These are phyloP conservation scores for Apiospora hydei DNA, from an alignment of 2,329 filamentous ascomycete genomes.

Conservation along the genomic window DNA sequence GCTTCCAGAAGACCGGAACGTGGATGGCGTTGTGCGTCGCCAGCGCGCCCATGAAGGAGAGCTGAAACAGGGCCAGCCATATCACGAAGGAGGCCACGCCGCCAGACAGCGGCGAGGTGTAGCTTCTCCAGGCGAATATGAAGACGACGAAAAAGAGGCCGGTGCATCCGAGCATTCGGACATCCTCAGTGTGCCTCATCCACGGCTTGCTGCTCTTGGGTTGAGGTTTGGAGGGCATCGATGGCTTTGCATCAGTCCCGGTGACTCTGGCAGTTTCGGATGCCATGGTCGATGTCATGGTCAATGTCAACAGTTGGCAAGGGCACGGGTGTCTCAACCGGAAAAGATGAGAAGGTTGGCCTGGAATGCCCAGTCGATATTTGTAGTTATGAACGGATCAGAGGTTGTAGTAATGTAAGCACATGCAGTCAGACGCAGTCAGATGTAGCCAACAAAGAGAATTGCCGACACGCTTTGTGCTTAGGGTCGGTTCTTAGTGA, in stretches of 20 bases:
- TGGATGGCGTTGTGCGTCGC: slow-evolving; percentile 30
- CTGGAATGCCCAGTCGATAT: slow-evolving; percentile 2
- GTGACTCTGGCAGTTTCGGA: slow-evolving; percentile 1
- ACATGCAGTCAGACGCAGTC: neutral
- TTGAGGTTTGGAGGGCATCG: neutral
- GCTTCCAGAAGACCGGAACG: slow-evolving; percentile 25
- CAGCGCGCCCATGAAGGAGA: slow-evolving; percentile 30
- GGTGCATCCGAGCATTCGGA: slow-evolving; percentile 25
- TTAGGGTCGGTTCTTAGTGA: slow-evolving; percentile 4
- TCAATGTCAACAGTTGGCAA: neutral
- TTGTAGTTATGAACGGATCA: neutral
- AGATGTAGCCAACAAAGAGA: slow-evolving; percentile 10
- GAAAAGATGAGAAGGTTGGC: neutral
- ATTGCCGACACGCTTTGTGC: neutral
- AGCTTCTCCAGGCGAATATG: slow-evolving; percentile 27
- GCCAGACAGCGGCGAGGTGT: slow-evolving; percentile 26
- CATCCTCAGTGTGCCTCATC: slow-evolving; percentile 27
- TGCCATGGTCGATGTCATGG: neutral
- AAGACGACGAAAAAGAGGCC: slow-evolving; percentile 28
- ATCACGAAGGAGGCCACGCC: slow-evolving; percentile 25
- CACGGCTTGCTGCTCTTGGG: slow-evolving; percentile 4
- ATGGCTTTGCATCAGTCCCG: slow-evolving; percentile 1
- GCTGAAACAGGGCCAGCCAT: slow-evolving; percentile 28
- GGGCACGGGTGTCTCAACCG: neutral
- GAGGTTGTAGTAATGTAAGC: slow-evolving; percentile 1